Evolutionary conservation across 2,329 filamentous ascomycete species (phyloP), one percentile per base, ranked within the genome.

Genomic region (Plenodomus tracheiphilus): DNA sequence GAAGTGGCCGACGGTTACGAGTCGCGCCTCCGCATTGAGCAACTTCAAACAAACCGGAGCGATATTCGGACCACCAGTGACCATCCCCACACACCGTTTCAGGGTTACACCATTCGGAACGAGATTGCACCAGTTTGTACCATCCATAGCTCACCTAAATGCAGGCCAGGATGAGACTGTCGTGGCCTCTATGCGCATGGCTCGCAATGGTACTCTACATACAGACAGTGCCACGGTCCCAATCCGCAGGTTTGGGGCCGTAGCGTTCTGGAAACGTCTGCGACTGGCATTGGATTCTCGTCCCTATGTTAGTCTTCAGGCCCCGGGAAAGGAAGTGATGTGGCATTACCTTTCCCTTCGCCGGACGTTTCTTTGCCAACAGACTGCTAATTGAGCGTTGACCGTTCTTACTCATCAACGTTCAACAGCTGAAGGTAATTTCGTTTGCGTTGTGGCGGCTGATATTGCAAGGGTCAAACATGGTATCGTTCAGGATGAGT

Each of bases 401-500:
- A 7, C 22, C 28, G 15, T 32, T 32, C 6, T 8, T 25, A 25
- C 22, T 25, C 11, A 32, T 32, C 15, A 11, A 32, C 13, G 11
- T 32, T 32, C 28, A 32, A 32, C 28, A 11, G 13, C 28, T 32
- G 28, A 32, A 7, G 6, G 11, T 15, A 32, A 32, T 32, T 32
- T 32, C 28, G 39, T 46, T 44, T 37, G 43, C 50, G 40, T 44
- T 15, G 28, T 32, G 28, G 28, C 28, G 28, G 28, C 28, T 32
- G 11, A 15, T 32, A 32, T 32, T 32, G 28, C 28, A 32, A 15
- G 28, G 28, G 4, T 32, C 28, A 32, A 8, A 32, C 11, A 15
- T 32, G 4, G 28, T 32, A 32, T 32, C 28, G 57, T 61, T 86
- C 77, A 91, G 19, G 87, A 91, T 10, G 89, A 93, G 73, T 91